These are phyloP conservation scores for Vanrija pseudolonga DNA, from an alignment of 1,284 basidiomycete genomes.

Conservation along the genomic window DNA sequence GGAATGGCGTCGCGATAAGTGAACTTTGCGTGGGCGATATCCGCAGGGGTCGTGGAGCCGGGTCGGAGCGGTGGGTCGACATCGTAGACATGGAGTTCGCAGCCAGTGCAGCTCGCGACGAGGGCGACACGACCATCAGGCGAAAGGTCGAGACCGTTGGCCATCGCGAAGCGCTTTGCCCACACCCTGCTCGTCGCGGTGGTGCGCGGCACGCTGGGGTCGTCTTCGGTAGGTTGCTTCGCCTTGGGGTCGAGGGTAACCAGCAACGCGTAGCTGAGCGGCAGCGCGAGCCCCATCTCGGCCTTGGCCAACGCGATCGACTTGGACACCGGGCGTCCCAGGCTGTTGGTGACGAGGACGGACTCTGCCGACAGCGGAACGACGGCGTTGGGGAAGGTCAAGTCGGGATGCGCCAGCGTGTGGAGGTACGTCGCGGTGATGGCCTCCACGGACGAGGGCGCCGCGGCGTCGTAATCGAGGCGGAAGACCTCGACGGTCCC, in stretches of 20 bases:
- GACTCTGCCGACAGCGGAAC: conserved; percentile 3
- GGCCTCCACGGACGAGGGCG: no score
- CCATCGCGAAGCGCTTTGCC: background rate
- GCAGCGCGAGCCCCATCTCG: conserved; percentile 2
- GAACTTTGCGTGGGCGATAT: background rate
- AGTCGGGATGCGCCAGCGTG: background rate
- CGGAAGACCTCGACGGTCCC: conserved; percentile 8
- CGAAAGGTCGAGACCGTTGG: conserved; percentile 3
- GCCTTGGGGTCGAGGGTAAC: no score
- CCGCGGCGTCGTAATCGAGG: background rate
- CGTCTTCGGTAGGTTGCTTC: background rate
- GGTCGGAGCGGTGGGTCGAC: background rate
- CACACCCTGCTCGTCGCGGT: background rate
- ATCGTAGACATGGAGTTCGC: conserved; percentile 11
- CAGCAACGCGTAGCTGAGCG: background rate
- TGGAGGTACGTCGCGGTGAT: background rate
- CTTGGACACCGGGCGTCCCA: background rate
- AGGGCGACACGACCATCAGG: conserved; percentile 4
- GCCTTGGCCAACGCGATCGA: background rate
- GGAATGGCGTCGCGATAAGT: conserved; percentile 9
- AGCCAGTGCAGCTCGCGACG: background rate
- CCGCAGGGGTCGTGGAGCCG: no score
- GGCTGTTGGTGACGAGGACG: conserved; percentile 10
- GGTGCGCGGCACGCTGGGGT: background rate
- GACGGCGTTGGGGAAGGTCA: conserved; percentile 6